Evolutionary conservation across 306 rosid genomes (phyloP).

Genomic region (Lupinus albus): DNA sequence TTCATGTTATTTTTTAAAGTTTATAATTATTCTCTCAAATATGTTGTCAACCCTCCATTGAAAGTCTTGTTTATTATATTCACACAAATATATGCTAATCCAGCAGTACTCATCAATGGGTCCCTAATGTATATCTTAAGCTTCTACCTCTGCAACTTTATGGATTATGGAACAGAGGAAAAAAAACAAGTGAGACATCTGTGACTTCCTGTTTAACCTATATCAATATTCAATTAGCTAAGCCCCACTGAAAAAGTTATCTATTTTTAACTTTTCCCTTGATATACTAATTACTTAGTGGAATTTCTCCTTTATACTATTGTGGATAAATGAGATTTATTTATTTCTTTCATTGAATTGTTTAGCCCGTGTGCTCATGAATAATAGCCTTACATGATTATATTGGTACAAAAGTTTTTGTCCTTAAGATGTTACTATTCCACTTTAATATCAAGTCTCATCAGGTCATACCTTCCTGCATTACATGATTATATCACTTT

Average conservation of each 20-base stretch:
- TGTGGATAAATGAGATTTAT: constrained; percentile 25
- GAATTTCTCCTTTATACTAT: constrained; percentile 29
- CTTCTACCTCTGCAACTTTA: constrained; percentile 35
- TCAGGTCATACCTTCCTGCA: background rate
- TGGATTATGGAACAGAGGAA: background rate
- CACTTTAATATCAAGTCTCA: background rate
- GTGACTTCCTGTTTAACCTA: background rate
- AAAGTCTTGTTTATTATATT: constrained; percentile 39
- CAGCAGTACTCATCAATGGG: constrained; percentile 41
- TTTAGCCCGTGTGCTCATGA: constrained; percentile 12
- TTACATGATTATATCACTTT: background rate
- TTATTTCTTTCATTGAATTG: background rate
- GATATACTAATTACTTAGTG: background rate
- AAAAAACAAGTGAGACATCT: background rate
- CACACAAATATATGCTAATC: constrained; percentile 39
- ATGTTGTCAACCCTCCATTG: constrained; percentile 42
- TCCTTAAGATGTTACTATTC: background rate
- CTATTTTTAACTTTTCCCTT: background rate
- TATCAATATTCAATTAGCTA: no score
- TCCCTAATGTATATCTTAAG: constrained; percentile 35
- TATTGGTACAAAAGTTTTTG: background rate
- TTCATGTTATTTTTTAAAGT: constrained; percentile 24
- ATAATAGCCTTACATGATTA: background rate
- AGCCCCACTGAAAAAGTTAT: background rate
- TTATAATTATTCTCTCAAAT: constrained; percentile 39